Evolutionary conservation across 1,284 basidiomycete species (phyloP).

Genomic region (Porogramme epimiltina): DNA sequence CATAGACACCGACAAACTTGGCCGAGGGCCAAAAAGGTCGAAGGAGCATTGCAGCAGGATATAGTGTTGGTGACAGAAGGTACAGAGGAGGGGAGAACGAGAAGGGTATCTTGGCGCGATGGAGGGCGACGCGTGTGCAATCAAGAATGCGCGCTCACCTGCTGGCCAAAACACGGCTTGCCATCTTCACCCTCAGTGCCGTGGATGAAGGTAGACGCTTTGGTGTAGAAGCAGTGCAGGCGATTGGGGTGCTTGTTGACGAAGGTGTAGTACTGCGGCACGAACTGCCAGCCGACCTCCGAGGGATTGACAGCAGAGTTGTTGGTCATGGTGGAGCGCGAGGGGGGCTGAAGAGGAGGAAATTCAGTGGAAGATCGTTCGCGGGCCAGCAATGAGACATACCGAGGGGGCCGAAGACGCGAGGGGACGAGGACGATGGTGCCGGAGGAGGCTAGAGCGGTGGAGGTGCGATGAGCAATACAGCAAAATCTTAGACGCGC

Average conservation of each 20-base stretch:
- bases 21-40: no score
- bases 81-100: not conserved
- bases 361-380: constrained; percentile 16
- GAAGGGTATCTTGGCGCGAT: not conserved
- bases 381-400: constrained; percentile 6
- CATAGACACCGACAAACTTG: no score
- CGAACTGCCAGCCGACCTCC: constrained; percentile 96
- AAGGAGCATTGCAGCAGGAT: no score
- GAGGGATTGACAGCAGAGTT: constrained; percentile 68
- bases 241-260: constrained; percentile 97
- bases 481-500: constrained; percentile 28
- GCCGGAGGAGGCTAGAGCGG: constrained; percentile 20
- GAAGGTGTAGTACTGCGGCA: constrained; percentile 96
- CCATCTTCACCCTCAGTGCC: constrained; percentile 94
- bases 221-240: constrained; percentile 99
- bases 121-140: not conserved
- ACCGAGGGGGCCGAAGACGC: constrained; percentile 20
- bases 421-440: constrained; percentile 13
- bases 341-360: constrained; percentile 10
- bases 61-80: not conserved
- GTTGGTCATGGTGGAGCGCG: constrained; percentile 38
- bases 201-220: constrained; percentile 95
- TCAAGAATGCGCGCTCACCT: constrained; percentile 50
- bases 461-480: constrained; percentile 21
- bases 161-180: constrained; percentile 88